Evolutionary conservation across 345 rosid genomes (phyloP).

Genomic region (Aethionema arabicum): DNA sequence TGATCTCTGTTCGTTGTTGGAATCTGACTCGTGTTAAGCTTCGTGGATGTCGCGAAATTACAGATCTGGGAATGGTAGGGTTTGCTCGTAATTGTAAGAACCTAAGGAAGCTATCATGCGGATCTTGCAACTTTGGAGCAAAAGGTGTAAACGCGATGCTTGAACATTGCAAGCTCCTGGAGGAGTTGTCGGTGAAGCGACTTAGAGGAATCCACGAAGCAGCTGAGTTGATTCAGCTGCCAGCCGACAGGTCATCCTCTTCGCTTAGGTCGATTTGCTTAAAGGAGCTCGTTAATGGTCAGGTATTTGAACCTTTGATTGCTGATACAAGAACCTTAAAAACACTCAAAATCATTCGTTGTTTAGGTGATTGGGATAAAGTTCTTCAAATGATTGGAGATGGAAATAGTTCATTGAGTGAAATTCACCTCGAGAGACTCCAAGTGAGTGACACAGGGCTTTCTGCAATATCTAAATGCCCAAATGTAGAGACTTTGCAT

Average conservation of each 20-base stretch:
- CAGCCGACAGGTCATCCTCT: conserved; percentile 45
- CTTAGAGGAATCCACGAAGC: conserved; percentile 66
- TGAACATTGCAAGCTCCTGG: conserved; percentile 54
- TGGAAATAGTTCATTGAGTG: conserved; percentile 39
- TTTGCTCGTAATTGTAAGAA: conserved; percentile 57
- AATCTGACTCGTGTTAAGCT: conserved; percentile 79
- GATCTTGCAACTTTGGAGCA: conserved; percentile 82
- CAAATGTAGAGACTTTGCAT: conserved; percentile 63
- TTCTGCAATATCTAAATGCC: conserved; percentile 57
- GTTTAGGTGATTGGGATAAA: conserved; percentile 89
- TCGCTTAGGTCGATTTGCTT: conserved; percentile 63
- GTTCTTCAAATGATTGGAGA: conserved; percentile 54
- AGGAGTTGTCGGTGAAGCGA: conserved; percentile 81
- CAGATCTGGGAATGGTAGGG: conserved; percentile 65
- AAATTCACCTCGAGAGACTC: conserved; percentile 82
- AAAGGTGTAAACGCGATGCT: conserved; percentile 69
- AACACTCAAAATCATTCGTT: conserved; percentile 72
- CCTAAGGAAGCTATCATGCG: conserved; percentile 69
- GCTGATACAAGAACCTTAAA: conserved; percentile 53
- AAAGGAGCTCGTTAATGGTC: conserved; percentile 84
- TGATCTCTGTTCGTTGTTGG: conserved; percentile 59
- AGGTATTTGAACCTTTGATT: conserved; percentile 66
- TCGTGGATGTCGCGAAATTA: conserved; percentile 85
- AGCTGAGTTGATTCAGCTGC: conserved; percentile 49
- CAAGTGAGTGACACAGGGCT: conserved; percentile 78